These are phyloP conservation scores for Lolium rigidum DNA, from an alignment of 176 grass and related monocot species.

Conservation along the genomic window DNA sequence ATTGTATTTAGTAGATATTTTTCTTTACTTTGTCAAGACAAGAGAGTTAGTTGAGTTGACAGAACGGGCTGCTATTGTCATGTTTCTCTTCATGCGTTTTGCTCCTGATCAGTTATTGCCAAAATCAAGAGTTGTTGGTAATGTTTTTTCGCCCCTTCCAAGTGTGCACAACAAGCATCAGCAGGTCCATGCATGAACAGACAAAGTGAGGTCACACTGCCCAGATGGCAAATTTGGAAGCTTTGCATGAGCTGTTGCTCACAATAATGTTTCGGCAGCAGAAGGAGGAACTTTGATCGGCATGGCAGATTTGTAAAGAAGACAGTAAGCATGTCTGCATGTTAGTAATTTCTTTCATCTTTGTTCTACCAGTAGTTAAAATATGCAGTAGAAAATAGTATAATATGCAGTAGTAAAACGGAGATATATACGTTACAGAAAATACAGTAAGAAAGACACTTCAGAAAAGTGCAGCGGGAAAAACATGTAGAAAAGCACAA, in stretches of 20 bases:
- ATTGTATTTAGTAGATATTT: neutral
- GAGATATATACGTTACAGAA: neutral
- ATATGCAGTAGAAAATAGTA: neutral
- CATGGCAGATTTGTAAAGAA: neutral
- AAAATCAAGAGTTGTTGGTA: constrained; percentile 22
- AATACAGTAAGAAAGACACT: neutral
- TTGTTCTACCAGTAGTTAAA: neutral
- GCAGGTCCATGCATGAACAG: constrained; percentile 44
- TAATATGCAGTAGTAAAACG: neutral
- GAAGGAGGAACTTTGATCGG: neutral
- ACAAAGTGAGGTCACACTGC: constrained; percentile 16
- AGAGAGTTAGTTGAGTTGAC: neutral
- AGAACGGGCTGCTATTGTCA: neutral
- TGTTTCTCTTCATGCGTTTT: constrained; percentile 29
- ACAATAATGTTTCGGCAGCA: constrained; percentile 18
- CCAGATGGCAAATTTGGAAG: constrained; percentile 31
- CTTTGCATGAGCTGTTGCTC: neutral
- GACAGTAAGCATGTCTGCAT: too few relatives aligned
- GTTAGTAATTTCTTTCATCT: neutral
- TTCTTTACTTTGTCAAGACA: neutral
- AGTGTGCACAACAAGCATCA: constrained; percentile 7
- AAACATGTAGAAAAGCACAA: neutral
- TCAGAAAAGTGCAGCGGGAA: neutral
- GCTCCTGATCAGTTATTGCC: neutral
- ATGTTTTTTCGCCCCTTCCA: constrained; percentile 22